Evolutionary conservation across 208 protist genomes (phyloP).

Genomic region (Endotrypanum monterogeii): DNA sequence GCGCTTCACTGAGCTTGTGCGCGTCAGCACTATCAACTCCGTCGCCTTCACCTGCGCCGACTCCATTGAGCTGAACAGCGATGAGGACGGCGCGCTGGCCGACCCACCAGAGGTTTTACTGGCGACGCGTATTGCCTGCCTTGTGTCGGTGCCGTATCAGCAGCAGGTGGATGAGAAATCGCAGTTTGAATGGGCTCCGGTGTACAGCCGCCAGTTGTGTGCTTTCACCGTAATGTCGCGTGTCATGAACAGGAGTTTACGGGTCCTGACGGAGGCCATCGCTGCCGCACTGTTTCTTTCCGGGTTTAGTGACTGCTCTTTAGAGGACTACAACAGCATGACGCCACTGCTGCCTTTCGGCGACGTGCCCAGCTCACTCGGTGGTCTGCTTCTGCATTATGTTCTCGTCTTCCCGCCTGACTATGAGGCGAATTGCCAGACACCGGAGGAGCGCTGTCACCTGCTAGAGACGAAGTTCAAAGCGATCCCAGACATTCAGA

Average conservation of each 20-base stretch:
- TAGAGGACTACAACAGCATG: constrained; percentile 62
- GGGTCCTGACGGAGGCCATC: constrained; percentile 86
- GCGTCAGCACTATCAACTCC: constrained; percentile 60
- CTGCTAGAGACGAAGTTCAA: constrained; percentile 73
- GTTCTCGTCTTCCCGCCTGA: constrained; percentile 84
- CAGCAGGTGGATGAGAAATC: constrained; percentile 29
- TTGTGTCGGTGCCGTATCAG: constrained; percentile 69
- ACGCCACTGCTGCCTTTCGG: constrained; percentile 66
- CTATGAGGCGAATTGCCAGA: constrained; percentile 72
- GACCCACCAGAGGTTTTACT: constrained; percentile 61
- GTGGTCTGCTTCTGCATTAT: constrained; percentile 84
- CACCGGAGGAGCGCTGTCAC: constrained; percentile 55
- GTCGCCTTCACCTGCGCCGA: constrained; percentile 49
- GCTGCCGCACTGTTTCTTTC: constrained; percentile 67
- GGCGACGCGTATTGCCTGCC: constrained; percentile 74
- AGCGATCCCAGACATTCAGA: constrained; percentile 59
- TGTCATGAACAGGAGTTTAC: constrained; percentile 71
- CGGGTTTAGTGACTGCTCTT: constrained; percentile 55
- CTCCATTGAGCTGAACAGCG: constrained; percentile 7
- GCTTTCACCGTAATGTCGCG: constrained; percentile 84
- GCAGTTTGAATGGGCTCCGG: constrained; percentile 72
- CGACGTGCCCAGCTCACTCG: constrained; percentile 71
- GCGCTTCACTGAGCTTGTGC: constrained; percentile 72
- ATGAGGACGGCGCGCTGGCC: constrained; percentile 15
- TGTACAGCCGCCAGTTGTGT: constrained; percentile 88